Evolutionary conservation across 345 rosid genomes (phyloP).

Genomic region (Heritiera littoralis): DNA sequence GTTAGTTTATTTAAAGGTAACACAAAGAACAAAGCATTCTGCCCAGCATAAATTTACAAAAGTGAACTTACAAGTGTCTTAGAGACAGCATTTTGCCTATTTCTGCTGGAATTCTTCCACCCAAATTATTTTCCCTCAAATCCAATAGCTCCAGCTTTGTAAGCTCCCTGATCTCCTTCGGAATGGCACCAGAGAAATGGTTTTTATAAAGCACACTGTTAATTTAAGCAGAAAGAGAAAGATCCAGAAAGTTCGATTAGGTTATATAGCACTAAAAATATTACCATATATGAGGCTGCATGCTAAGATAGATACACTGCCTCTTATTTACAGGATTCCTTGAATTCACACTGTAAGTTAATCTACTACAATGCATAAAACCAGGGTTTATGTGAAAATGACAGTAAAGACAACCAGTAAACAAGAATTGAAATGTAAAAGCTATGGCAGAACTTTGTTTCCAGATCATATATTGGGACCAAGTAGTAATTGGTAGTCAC

Average conservation of each 20-base stretch:
- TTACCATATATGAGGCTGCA: not conserved
- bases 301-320: not conserved
- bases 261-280: not conserved
- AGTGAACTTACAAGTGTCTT: constrained; percentile 64
- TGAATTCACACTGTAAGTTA: constrained; percentile 36
- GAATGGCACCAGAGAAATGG: constrained; percentile 61
- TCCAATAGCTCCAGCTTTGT: constrained; percentile 60
- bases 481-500: not conserved
- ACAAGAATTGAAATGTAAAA: not conserved
- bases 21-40: not conserved
- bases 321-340: not conserved
- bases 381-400: not conserved
- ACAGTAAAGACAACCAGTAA: not conserved
- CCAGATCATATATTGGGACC: not conserved
- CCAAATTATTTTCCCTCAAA: constrained; percentile 65
- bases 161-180: constrained; percentile 66
- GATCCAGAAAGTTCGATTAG: not conserved
- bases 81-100: constrained; percentile 46
- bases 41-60: not conserved
- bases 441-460: not conserved
- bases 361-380: not conserved
- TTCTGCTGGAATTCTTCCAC: constrained; percentile 68
- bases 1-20: constrained; percentile 14
- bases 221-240: not conserved
- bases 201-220: constrained; percentile 38